phyloP scores from a whole-genome alignment of 148 eudicot genomes.

The Cornus kousa region DNA sequence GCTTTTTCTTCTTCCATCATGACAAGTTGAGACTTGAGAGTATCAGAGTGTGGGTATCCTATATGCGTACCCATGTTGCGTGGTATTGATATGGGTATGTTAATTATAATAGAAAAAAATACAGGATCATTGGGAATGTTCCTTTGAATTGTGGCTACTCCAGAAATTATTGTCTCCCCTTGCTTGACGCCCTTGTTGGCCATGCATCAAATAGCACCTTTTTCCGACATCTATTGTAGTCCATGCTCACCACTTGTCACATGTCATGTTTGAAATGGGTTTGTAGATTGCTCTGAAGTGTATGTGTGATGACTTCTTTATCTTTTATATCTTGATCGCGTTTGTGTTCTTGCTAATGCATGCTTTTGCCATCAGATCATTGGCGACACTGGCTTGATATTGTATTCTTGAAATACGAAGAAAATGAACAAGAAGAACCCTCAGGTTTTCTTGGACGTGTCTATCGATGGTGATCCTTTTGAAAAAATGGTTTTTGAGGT shows the following conservation, averaged over 20 bases:
- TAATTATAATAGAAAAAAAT: too few relatives aligned
- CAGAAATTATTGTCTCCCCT: not conserved
- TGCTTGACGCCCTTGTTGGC: not conserved
- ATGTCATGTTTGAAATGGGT: not conserved
- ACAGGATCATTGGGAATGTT: not conserved
- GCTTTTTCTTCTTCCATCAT: too few relatives aligned
- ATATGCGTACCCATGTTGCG: too few relatives aligned
- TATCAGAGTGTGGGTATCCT: too few relatives aligned
- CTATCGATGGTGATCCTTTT: constrained; percentile 83
- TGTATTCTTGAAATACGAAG: constrained; percentile 4
- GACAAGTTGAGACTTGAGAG: too few relatives aligned
- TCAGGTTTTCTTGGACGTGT: constrained; percentile 73
- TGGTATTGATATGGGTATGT: too few relatives aligned
- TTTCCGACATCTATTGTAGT: not conserved
- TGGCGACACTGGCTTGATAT: constrained; percentile 18
- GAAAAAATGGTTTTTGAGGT: constrained; percentile 94
- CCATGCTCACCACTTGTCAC: not conserved
- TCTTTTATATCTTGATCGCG: not conserved
- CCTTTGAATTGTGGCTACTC: not conserved
- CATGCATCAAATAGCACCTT: not conserved
- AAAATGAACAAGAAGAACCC: constrained; percentile 63
- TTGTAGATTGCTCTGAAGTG: not conserved
- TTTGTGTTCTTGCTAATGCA: not conserved
- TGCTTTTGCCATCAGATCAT: constrained; percentile 15
- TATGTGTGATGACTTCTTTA: not conserved